Conservation (phyloP, 306 rosid genomes). For the Fragaria ananassa region DNA sequence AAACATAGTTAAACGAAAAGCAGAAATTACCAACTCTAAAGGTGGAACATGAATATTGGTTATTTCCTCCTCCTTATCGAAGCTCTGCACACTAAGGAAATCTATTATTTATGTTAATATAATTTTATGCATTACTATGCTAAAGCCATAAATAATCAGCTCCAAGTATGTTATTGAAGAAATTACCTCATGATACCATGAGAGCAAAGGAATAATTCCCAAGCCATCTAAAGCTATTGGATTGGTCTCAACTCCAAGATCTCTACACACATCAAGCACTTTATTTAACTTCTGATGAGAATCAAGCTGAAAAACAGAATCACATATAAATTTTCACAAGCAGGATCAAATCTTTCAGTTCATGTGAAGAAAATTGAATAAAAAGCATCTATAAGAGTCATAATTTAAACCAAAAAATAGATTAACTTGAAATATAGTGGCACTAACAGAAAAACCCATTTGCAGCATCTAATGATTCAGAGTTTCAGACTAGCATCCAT, state of each 20-base stretch:
- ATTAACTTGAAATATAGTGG: not conserved
- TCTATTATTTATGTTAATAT: conserved; percentile 10
- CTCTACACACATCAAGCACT: conserved; percentile 63
- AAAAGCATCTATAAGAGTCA: not conserved
- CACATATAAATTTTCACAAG: not conserved
- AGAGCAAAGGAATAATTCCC: conserved; percentile 88
- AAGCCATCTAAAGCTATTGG: conserved; percentile 55
- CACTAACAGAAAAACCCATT: not conserved
- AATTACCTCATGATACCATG: conserved; percentile 95
- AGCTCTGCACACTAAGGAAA: conserved; percentile 60
- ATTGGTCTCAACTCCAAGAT: conserved; percentile 70
- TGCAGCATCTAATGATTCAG: conserved; percentile 3
- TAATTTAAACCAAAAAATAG: not conserved
- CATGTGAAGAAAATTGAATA: not conserved
- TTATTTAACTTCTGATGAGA: conserved; percentile 68
- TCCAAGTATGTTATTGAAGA: not conserved
- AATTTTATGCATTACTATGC: conserved; percentile 17
- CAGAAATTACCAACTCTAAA: conserved; percentile 84
- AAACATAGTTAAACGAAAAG: conserved; percentile 9
- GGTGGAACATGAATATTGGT: conserved; percentile 51
- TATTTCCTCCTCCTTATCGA: conserved; percentile 82
- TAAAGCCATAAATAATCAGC: conserved; percentile 23
- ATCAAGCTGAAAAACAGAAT: conserved; percentile 49
- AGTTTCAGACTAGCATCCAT: not conserved
- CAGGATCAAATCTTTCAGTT: not conserved